Base-by-base conservation (phyloP, 768 basidiomycete species). In the Amanita muscaria region DNA sequence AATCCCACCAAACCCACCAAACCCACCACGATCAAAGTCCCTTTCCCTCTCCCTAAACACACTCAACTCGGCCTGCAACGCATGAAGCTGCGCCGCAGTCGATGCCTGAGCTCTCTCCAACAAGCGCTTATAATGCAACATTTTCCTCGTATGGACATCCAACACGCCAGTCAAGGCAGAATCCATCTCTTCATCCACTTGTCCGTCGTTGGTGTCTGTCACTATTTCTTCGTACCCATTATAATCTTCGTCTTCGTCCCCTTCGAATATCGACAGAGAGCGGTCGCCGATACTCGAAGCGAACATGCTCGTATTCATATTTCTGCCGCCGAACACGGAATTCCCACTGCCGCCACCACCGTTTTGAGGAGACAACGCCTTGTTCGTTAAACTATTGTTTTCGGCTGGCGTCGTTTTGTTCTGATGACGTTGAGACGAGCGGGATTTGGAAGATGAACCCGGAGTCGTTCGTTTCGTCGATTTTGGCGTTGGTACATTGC, bases 41-140 rank as follows among this genome's bases (percentile, higher is more conserved):
- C 44, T 31, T 12, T 61, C 48, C 49, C 63, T 70, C 10, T 66
- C 62, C 33, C 83, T 77, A 23, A 90, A 65, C 21, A 86, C 66
- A 10, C 77, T 69, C 3, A 88, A 67, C 56, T 91, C 86, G 2
- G 87, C 88, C 61, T 90, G 88, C 1, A 92, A 66, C 0, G 89
- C 88, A 54, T 91, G 88, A 2, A 90, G 66, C 54, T 91, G 89
- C 1, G 87, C 81, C 0, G 88, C 85, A 1, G 83, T 72, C 7
- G 80, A 78, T 2, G 82, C 77, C 53, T 91, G 89, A 0, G 86
- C 74, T 31, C 82, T 81, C 52, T 91, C 88, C 10, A 91, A 72
- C 1, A 91, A 70, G 1, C 88, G 75, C 56, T 83, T 89, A 62
- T 86, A 83, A 46, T 80, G 77, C 12, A 79, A 70, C 11, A 88